Conservation (phyloP, 768 basidiomycete genomes). For the Tulasnella sp. region DNA sequence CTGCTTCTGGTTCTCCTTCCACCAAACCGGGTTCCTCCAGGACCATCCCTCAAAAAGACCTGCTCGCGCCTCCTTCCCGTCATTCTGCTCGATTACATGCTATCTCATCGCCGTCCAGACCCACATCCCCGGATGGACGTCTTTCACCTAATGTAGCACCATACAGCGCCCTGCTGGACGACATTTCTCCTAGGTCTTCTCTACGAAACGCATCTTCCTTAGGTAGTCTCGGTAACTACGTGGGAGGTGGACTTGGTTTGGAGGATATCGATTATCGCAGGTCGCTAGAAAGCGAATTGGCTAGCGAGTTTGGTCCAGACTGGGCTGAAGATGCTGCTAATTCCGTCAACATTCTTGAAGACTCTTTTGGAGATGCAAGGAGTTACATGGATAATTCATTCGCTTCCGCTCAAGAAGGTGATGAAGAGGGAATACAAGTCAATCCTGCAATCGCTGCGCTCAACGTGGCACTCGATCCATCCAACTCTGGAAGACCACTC, state of each 20-base stretch:
- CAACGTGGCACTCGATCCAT: conserved; percentile 21
- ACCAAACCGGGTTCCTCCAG: background rate
- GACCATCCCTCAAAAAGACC: background rate
- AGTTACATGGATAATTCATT: conserved; percentile 2
- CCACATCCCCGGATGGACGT: background rate
- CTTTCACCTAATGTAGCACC: background rate
- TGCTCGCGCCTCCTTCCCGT: conserved; percentile 1
- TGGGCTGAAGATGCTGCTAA: conserved; percentile 25
- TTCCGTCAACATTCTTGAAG: conserved; percentile 14
- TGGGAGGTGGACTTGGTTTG: conserved; percentile 8
- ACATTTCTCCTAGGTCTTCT: background rate
- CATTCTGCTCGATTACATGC: background rate
- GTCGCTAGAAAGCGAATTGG: conserved; percentile 34
- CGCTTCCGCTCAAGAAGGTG: background rate
- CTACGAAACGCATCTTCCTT: conserved; percentile 5
- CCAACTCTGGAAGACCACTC: conserved; percentile 18
- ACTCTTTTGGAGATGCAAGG: background rate
- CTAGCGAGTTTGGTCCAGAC: conserved; percentile 38
- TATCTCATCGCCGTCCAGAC: background rate
- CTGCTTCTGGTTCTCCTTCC: background rate
- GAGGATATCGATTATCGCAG: background rate
- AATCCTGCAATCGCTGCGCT: conserved; percentile 33
- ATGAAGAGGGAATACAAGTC: background rate
- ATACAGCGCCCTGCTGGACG: background rate
- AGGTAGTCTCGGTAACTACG: conserved; percentile 2